Percentiles rank a stretch among this genome's conserved stretches.
Conservation (phyloP, 495 filamentous ascomycete genomes). For the Penicillium daleae region DNA sequence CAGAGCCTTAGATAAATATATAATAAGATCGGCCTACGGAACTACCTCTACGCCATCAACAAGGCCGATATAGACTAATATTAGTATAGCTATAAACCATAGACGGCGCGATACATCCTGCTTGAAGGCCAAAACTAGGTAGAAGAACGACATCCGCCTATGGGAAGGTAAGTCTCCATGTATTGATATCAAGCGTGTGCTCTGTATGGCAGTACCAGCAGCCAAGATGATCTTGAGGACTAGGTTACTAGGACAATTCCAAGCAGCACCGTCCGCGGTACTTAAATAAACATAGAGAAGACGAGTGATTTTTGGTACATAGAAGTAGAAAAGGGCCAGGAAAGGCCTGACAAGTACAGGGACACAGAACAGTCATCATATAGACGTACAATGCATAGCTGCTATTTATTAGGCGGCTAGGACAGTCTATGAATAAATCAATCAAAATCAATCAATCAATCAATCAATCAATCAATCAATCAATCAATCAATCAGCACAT, state of each 20-base stretch:
- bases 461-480: too few species aligned
- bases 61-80: slow-evolving; percentile 31
- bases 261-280: slow-evolving; percentile 18
- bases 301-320: slow-evolving; percentile 25
- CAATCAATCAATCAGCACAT: too few species aligned
- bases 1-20: too few species aligned
- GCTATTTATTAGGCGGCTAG: slow-evolving; percentile 17
- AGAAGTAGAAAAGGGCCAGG: slow-evolving; percentile 21
- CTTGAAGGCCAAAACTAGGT: slow-evolving; percentile 33
- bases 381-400: slow-evolving; percentile 21
- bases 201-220: slow-evolving; percentile 31
- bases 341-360: slow-evolving; percentile 16
- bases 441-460: slow-evolving; percentile 23
- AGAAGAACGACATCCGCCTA: slow-evolving; percentile 29
- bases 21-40: slow-evolving; percentile 34
- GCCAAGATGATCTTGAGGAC: slow-evolving; percentile 36
- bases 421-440: slow-evolving; percentile 24
- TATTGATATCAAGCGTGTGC: slow-evolving; percentile 29
- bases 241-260: slow-evolving; percentile 33
- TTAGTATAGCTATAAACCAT: slow-evolving; percentile 24
- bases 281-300: slow-evolving; percentile 23
- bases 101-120: slow-evolving; percentile 37
- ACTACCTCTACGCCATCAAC: slow-evolving; percentile 38
- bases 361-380: slow-evolving; percentile 21
- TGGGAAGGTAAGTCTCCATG: slow-evolving; percentile 27